A percentile compares a stretch with the other conserved stretches of the same genome.
These are phyloP conservation scores for Medicago lupulina DNA, from an alignment of 306 rosid genomes.

Conservation along the genomic window DNA sequence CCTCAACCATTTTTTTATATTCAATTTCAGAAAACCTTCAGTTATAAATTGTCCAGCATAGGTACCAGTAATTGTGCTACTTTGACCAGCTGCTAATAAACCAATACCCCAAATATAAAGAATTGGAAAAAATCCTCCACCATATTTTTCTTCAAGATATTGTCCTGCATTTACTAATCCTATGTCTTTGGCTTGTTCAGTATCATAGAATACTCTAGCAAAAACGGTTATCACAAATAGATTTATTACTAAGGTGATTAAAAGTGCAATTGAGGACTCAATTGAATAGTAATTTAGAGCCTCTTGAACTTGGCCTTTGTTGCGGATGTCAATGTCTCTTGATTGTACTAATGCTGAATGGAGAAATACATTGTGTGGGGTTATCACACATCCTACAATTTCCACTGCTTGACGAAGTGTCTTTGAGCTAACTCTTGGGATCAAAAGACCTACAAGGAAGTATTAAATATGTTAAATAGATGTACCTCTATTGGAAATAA, in stretches of 20 bases:
- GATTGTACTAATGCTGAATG: slow-evolving; percentile 61
- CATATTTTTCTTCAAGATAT: slow-evolving; percentile 65
- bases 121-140: slow-evolving; percentile 72
- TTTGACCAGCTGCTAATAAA: slow-evolving; percentile 75
- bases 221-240: slow-evolving; percentile 69
- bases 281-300: slow-evolving; percentile 76
- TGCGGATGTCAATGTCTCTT: slow-evolving; percentile 48
- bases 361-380: slow-evolving; percentile 60
- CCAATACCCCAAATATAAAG: slow-evolving; percentile 80
- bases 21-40: slow-evolving; percentile 66
- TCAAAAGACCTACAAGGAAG: slow-evolving; percentile 45
- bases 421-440: slow-evolving; percentile 51
- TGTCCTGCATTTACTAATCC: slow-evolving; percentile 81
- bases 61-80: slow-evolving; percentile 71
- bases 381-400: slow-evolving; percentile 55
- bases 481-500: not conserved
- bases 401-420: slow-evolving; percentile 60
- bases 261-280: slow-evolving; percentile 68
- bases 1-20: slow-evolving; percentile 74
- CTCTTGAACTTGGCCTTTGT: slow-evolving; percentile 65
- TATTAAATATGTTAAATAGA: not conserved
- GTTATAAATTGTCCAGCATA: slow-evolving; percentile 80
- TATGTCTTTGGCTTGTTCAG: slow-evolving; percentile 59
- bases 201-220: slow-evolving; percentile 66
- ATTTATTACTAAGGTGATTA: slow-evolving; percentile 64